Evolutionary conservation across 176 grass and related monocot species (phyloP), one percentile per base, ranked within the genome.

Genomic region (Poa annua): DNA sequence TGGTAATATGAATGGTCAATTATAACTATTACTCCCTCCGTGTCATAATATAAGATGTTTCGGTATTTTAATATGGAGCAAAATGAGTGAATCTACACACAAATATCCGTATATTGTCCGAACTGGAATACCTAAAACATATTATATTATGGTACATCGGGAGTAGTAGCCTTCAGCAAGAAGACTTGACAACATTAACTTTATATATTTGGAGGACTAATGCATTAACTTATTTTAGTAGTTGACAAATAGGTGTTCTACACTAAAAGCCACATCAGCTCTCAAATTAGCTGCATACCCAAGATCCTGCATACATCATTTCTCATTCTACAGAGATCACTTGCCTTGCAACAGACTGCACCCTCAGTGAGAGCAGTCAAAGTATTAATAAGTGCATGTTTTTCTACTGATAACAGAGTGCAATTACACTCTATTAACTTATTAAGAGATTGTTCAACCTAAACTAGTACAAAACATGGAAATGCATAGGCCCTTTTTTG

Each of bases 401-500:
- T 63, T 51, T 81, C 13, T 69, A 49, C 25, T 77, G 16, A 16
- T 47, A 60, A 54, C 5, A 1, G 12, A 29, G 10, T 56, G 26
- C 26, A 80, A 36, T 17, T 49, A 9, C 26, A 16, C 16, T 56
- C 3, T 74, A 84, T 65, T 66, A 70, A 80, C 54, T 2, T 74
- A 84, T 66, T 66, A 71, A 80, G 77, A 29, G 11, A 20, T 75
- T 2, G 8, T 50, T 36, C 62, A 75, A 38, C 52, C 52, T 61
- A 70, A 32, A 73, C 11, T 61, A 74, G 32, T 62, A 83, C 32
- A 78, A 87, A 71, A 44, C 26, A 82, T 52, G 62, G 20, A 70
- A 71, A 45, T 17, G 21, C 22, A 70, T 20, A 61, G 50, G 76
- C 19, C 29, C 57, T 25, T 50, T 77, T 36, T 24, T 71, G 44